Base-by-base conservation (phyloP, 2,329 filamentous ascomycete genomes). In the Fusarium nematophilum region DNA sequence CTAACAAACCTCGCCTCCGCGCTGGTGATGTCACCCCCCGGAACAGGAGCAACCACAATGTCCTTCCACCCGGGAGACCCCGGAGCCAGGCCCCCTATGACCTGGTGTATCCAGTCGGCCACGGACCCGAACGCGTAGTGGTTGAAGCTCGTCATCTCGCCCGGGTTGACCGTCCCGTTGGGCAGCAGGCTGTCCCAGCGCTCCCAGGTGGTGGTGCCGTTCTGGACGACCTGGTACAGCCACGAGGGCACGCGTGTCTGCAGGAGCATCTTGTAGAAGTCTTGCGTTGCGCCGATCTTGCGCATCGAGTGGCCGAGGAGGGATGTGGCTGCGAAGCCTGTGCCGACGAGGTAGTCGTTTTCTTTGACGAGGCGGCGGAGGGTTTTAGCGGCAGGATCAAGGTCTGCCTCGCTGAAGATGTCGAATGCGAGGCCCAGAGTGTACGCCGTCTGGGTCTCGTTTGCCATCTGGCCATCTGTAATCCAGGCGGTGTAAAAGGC, bases 71-170 rank as follows among this genome's bases (percentile, higher is more conserved):
- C 78, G 0, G 78, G 74, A 31, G 75, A 72, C 2, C 69, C 68
- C 1, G 76, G 75, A 0, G 71, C 70, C 0, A 81, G 64, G 0
- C 79, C 80, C 2, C 77, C 79, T 9, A 81, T 70, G 4, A 71
- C 73, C 31, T 73, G 69, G 52, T 82, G 78, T 21, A 82, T 74
- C 78, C 79, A 83, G 53, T 79, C 73, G 2, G 75, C 78, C 1
- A 83, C 78, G 0, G 78, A 77, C 0, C 80, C 79, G n/a, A 81
- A 76, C 0, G 81, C 76, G 48, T 83, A 83, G 57, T 83, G 80
- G 26, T 83, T 82, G 56, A 81, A 81, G 14, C 78, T 81, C 0
- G 79, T 81, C 81, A 83, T 83, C 26, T 71, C 62, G 1, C 79
- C 77, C 0, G 76, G 71, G 48, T 83, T 83, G 13, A 82, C 62